These are phyloP conservation scores for Lichtheimia hyalospora DNA, from an alignment of 371 early-diverging fungal genomes.

Conservation along the genomic window DNA sequence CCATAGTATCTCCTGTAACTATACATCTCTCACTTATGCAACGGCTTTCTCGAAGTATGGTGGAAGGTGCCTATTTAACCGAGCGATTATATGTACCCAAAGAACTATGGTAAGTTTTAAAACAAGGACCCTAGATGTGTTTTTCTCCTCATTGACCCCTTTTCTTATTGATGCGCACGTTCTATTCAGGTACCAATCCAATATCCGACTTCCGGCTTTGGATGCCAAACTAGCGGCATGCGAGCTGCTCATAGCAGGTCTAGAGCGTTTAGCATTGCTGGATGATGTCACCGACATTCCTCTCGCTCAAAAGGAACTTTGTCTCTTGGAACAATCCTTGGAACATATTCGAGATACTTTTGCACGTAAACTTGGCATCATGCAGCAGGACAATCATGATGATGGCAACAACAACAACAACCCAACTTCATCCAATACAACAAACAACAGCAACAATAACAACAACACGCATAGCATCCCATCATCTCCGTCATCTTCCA, in stretches of 20 bases:
- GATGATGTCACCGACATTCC: slow-evolving; percentile 24
- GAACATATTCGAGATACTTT: slow-evolving; percentile 21
- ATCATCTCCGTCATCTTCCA: neutral
- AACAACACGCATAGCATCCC: slow-evolving; percentile 3
- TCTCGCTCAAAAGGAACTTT: slow-evolving; percentile 19
- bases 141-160: no score
- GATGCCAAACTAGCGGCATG: slow-evolving; percentile 29
- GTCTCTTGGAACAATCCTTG: slow-evolving; percentile 19
- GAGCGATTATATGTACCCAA: slow-evolving; percentile 27
- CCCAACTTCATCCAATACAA: neutral
- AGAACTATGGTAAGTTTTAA: slow-evolving; percentile 25
- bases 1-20: neutral
- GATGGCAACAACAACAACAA: neutral
- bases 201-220: slow-evolving; percentile 24
- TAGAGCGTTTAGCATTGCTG: slow-evolving; percentile 19
- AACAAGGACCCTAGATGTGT: no score
- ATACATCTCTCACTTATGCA: slow-evolving; percentile 11
- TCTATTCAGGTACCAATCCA: slow-evolving; percentile 27
- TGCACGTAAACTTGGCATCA: slow-evolving; percentile 17
- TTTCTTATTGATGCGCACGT: no score
- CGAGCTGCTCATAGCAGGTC: slow-evolving; percentile 16
- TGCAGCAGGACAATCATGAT: neutral
- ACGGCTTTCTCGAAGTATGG: slow-evolving; percentile 21
- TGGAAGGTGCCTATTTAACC: slow-evolving; percentile 32
- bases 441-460: neutral